Evolutionary conservation across 1,139 yeast genomes (phyloP).

Genomic region (Candida sp.): DNA sequence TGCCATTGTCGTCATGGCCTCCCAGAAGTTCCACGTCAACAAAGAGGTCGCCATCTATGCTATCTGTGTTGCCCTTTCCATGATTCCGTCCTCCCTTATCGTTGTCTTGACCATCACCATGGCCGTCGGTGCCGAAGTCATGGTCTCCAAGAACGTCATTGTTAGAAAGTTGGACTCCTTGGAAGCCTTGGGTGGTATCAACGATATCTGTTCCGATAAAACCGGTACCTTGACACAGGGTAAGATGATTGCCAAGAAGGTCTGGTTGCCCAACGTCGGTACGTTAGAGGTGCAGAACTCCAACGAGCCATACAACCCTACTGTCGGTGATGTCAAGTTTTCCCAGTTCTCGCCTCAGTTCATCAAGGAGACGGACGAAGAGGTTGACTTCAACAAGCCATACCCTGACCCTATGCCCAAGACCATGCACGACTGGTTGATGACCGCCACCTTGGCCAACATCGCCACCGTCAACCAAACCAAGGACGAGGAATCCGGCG

Average conservation of each 20-base stretch:
- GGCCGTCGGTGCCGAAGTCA: conserved; percentile 86
- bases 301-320: conserved; percentile 76
- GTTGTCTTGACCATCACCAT: conserved; percentile 87
- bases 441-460: conserved; percentile 72
- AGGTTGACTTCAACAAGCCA: conserved; percentile 28
- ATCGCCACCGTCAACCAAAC: conserved; percentile 57
- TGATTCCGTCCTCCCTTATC: conserved; percentile 84
- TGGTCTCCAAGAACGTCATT: conserved; percentile 74
- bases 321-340: conserved; percentile 58
- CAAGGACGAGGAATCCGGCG: conserved; percentile 36
- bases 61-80: conserved; percentile 82
- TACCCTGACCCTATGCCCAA: conserved; percentile 23
- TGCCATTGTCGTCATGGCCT: conserved; percentile 82
- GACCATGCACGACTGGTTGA: conserved; percentile 52
- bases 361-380: conserved; percentile 42
- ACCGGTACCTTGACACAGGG: conserved; percentile 80
- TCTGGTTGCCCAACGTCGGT: conserved; percentile 80
- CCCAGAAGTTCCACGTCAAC: conserved; percentile 69
- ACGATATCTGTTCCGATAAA: conserved; percentile 64
- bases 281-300: conserved; percentile 64
- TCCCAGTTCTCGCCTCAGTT: conserved; percentile 43
- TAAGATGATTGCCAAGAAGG: conserved; percentile 72
- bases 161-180: conserved; percentile 80
- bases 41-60: conserved; percentile 83
- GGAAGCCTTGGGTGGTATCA: conserved; percentile 81